Evolutionary conservation across 2,329 filamentous ascomycete species (phyloP).

Genomic region (Coniochaeta sp.): DNA sequence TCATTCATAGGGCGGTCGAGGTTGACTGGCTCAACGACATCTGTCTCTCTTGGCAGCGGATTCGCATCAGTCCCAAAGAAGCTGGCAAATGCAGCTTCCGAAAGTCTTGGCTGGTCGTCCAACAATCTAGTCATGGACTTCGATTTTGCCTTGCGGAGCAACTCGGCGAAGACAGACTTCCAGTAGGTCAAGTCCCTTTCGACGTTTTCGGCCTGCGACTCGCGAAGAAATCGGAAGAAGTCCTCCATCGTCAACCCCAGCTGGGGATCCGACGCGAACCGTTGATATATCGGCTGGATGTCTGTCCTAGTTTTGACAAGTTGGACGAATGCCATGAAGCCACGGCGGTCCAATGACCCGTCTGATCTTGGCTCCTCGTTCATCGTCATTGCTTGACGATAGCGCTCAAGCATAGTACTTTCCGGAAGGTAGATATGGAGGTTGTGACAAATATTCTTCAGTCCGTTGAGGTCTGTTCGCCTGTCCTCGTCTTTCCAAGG

Average conservation of each 20-base stretch:
- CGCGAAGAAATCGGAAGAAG: conserved; percentile 69
- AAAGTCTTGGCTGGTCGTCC: conserved; percentile 56
- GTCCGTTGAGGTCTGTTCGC: conserved; percentile 67
- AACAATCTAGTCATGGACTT: conserved; percentile 17
- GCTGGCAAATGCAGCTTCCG: conserved; percentile 67
- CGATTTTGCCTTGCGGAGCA: conserved; percentile 51
- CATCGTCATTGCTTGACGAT: conserved; percentile 49
- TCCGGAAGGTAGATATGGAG: conserved; percentile 87
- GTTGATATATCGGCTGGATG: conserved; percentile 65
- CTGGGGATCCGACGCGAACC: conserved; percentile 49
- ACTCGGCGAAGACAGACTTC: conserved; percentile 66
- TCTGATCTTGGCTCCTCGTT: conserved; percentile 4
- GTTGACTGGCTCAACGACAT: neutral
- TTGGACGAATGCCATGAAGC: conserved; percentile 79
- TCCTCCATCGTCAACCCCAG: conserved; percentile 62
- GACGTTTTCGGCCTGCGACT: conserved; percentile 70
- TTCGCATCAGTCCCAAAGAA: conserved; percentile 73
- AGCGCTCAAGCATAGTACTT: conserved; percentile 65
- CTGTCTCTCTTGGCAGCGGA: conserved; percentile 46
- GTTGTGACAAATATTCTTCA: conserved; percentile 79
- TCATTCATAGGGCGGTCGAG: conserved; percentile 87
- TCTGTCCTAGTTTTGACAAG: conserved; percentile 81
- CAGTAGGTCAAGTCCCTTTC: conserved; percentile 58
- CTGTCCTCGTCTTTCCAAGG: conserved; percentile 52
- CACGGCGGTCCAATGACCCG: conserved; percentile 62